Evolutionary conservation across 2,329 filamentous ascomycete species (phyloP).

Genomic region (Atkinsonella hypoxylon): DNA sequence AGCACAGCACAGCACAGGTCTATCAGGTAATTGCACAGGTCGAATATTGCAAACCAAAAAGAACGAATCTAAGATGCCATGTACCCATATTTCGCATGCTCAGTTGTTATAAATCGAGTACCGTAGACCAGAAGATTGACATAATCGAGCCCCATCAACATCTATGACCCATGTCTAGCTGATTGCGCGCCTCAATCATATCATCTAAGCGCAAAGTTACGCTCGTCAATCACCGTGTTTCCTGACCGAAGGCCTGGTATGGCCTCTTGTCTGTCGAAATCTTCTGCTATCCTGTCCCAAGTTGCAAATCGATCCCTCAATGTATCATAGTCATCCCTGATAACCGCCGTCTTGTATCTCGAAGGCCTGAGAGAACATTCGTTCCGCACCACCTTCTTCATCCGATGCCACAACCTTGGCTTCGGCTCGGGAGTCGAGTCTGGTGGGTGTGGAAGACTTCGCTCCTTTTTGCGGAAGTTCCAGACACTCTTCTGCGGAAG

Average conservation of each 20-base stretch:
- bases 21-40: background rate
- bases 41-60: conserved; percentile 3
- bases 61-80: conserved; percentile 5
- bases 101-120: conserved; percentile 6
- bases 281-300: conserved; percentile 26
- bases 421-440: conserved; percentile 15
- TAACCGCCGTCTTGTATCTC: background rate
- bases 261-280: conserved; percentile 24
- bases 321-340: conserved; percentile 6
- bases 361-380: conserved; percentile 8
- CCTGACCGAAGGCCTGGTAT: conserved; percentile 23
- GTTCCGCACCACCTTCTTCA: conserved; percentile 8
- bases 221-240: conserved; percentile 27
- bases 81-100: conserved; percentile 1
- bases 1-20: background rate
- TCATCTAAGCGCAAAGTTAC: conserved; percentile 19
- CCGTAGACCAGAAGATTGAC: conserved; percentile 4
- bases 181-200: background rate
- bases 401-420: conserved; percentile 7
- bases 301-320: conserved; percentile 20
- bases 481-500: conserved; percentile 37
- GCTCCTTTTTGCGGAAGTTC: conserved; percentile 31
- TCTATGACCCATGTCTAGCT: background rate
- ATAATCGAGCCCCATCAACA: background rate
- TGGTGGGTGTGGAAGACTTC: conserved; percentile 12